Percentiles rank a stretch among this genome's conserved stretches.
These are phyloP conservation scores for Trametes meyenii DNA, from an alignment of 768 basidiomycete species.

Conservation along the genomic window DNA sequence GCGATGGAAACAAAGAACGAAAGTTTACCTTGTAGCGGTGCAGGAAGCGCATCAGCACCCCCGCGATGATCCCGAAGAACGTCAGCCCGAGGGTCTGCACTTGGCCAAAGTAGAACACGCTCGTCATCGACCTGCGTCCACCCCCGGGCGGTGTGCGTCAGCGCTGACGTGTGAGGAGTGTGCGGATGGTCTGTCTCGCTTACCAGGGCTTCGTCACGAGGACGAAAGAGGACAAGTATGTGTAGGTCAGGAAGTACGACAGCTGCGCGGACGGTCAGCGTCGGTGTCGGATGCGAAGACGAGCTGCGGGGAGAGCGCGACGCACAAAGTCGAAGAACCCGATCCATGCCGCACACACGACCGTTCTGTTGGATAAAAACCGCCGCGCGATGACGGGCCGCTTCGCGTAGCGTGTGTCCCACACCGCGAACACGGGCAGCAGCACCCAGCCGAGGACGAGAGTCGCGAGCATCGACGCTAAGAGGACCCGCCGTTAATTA, in stretches of 20 bases:
- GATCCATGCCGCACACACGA: slow-evolving; percentile 34
- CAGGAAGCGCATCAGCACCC: slow-evolving; percentile 48
- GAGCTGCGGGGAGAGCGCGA: neutral
- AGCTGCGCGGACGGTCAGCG: slow-evolving; percentile 37
- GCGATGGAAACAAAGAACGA: neutral
- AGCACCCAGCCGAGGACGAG: slow-evolving; percentile 33
- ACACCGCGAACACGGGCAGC: slow-evolving; percentile 33
- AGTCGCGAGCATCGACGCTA: slow-evolving; percentile 36
- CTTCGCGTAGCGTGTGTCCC: slow-evolving; percentile 36
- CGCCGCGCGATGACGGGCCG: slow-evolving; percentile 39
- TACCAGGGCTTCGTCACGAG: slow-evolving; percentile 35
- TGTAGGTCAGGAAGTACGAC: slow-evolving; percentile 69
- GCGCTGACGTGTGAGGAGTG: neutral
- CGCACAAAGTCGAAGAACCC: slow-evolving; percentile 32
- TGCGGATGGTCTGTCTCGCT: neutral
- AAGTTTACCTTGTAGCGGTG: slow-evolving; percentile 45
- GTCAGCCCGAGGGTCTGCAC: slow-evolving; percentile 47
- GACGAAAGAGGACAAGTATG: slow-evolving; percentile 74
- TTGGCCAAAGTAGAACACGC: slow-evolving; percentile 41
- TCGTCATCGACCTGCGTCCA: slow-evolving; percentile 33
- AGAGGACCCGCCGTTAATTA: slow-evolving; percentile 14
- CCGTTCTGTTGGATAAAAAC: slow-evolving; percentile 38
- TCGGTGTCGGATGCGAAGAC: slow-evolving; percentile 19
- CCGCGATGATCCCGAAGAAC: slow-evolving; percentile 50
- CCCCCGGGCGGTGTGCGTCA: slow-evolving; percentile 49